Conservation (phyloP, 2,329 filamentous ascomycete genomes). For the Alternaria brassicicola region DNA sequence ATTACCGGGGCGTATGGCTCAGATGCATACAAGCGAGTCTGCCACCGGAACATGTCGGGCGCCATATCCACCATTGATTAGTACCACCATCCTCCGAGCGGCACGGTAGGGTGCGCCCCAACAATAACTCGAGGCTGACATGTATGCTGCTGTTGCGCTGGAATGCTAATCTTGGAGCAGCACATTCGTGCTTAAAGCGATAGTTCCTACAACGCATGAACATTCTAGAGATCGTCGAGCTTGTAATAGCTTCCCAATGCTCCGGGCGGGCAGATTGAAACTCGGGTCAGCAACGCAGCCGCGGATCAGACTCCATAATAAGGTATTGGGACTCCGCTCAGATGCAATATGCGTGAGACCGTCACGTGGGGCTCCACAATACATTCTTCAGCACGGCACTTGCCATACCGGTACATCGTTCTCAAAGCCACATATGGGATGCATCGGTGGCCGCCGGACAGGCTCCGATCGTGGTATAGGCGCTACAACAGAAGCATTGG, state of each 20-base stretch:
- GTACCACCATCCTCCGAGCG: conserved; percentile 11
- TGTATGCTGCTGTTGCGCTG: background rate
- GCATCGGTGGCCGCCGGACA: background rate
- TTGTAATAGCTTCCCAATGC: conserved; percentile 10
- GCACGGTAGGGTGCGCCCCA: conserved; percentile 12
- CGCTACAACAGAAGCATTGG: background rate
- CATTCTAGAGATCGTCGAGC: conserved; percentile 12
- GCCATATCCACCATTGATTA: conserved; percentile 9
- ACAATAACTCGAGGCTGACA: conserved; percentile 10
- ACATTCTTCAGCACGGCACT: background rate
- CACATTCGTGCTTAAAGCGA: background rate
- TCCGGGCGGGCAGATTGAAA: conserved; percentile 2
- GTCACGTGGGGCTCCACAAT: conserved; percentile 1
- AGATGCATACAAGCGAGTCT: conserved; percentile 19
- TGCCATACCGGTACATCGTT: conserved; percentile 5
- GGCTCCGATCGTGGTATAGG: background rate
- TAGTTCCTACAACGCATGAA: background rate
- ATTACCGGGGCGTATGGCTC: conserved; percentile 15
- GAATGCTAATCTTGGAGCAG: background rate
- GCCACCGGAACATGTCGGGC: conserved; percentile 19
- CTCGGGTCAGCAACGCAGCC: conserved; percentile 5
- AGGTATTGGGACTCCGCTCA: conserved; percentile 8
- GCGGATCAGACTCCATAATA: conserved; percentile 3
- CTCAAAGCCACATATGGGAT: background rate
- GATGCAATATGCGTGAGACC: conserved; percentile 6